These are phyloP conservation scores for Dryas octopetala DNA, from an alignment of 306 rosid species.

Conservation along the genomic window DNA sequence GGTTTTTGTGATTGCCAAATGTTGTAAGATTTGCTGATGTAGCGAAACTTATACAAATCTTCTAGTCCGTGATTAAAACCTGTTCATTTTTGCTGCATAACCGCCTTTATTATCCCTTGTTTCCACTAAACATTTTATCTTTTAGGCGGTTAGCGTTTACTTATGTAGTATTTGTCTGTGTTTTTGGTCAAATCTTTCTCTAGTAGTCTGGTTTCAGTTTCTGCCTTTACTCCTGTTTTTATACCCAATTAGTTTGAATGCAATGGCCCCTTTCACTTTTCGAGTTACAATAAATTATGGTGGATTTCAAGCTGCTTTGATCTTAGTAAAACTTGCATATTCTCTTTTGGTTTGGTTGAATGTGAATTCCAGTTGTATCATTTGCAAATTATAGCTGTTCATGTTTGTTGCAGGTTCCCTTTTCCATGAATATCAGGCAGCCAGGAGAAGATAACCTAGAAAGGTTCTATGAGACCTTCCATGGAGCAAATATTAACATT, in stretches of 20 bases:
- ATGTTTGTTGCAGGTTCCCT: constrained; percentile 63
- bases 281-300: neutral
- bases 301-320: constrained; percentile 4
- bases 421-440: constrained; percentile 64
- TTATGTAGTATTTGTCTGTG: neutral
- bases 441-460: constrained; percentile 52
- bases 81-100: neutral
- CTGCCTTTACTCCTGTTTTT: neutral
- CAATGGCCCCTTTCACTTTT: neutral
- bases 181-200: neutral
- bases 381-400: constrained; percentile 18
- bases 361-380: constrained; percentile 10
- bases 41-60: neutral
- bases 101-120: too few species aligned
- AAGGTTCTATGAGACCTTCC: constrained; percentile 84
- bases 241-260: neutral
- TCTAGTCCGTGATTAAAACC: neutral
- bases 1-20: constrained; percentile 8
- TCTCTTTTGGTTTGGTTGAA: constrained; percentile 12
- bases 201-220: neutral
- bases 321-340: constrained; percentile 12
- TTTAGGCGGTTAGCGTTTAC: neutral
- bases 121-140: neutral
- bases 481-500: constrained; percentile 76
- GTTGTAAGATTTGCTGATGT: neutral